These are phyloP conservation scores for Cystobasidium sp. DNA, from an alignment of 1,284 basidiomycete genomes.

Conservation along the genomic window DNA sequence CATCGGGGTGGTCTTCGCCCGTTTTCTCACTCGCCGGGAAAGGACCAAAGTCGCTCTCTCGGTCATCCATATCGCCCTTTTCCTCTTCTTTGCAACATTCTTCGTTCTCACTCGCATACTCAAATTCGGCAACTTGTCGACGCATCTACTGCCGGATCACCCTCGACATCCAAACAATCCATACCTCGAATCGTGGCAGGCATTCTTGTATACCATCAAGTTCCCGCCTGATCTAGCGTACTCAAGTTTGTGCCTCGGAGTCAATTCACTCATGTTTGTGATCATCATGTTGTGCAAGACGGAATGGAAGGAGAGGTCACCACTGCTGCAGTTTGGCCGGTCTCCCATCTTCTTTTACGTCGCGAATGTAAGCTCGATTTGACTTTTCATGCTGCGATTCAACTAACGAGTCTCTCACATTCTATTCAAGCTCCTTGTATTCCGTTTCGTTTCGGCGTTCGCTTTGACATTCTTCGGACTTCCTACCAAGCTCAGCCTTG, in stretches of 20 bases:
- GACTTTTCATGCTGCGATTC: neutral
- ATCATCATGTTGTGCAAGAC: slow-evolving; percentile 34
- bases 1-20: slow-evolving; percentile 31
- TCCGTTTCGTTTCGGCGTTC: slow-evolving; percentile 39
- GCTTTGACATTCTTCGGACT: slow-evolving; percentile 42
- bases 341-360: slow-evolving; percentile 42
- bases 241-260: slow-evolving; percentile 28
- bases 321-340: slow-evolving; percentile 34
- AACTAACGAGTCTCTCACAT: neutral
- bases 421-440: slow-evolving; percentile 31
- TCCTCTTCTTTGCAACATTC: slow-evolving; percentile 26
- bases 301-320: slow-evolving; percentile 32
- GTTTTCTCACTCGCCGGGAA: slow-evolving; percentile 34
- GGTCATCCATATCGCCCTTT: slow-evolving; percentile 23
- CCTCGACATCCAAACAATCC: slow-evolving; percentile 38
- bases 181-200: slow-evolving; percentile 42
- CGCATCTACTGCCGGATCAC: slow-evolving; percentile 32
- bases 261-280: slow-evolving; percentile 19
- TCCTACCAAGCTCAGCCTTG: slow-evolving; percentile 28
- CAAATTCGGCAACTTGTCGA: slow-evolving; percentile 34
- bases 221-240: slow-evolving; percentile 42
- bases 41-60: slow-evolving; percentile 13
- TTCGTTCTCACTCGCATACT: slow-evolving; percentile 42
- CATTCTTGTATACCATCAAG: slow-evolving; percentile 41
- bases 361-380: slow-evolving; percentile 25